These are phyloP conservation scores for Neospora caninum DNA, from an alignment of 169 alveolate genomes.

Conservation along the genomic window DNA sequence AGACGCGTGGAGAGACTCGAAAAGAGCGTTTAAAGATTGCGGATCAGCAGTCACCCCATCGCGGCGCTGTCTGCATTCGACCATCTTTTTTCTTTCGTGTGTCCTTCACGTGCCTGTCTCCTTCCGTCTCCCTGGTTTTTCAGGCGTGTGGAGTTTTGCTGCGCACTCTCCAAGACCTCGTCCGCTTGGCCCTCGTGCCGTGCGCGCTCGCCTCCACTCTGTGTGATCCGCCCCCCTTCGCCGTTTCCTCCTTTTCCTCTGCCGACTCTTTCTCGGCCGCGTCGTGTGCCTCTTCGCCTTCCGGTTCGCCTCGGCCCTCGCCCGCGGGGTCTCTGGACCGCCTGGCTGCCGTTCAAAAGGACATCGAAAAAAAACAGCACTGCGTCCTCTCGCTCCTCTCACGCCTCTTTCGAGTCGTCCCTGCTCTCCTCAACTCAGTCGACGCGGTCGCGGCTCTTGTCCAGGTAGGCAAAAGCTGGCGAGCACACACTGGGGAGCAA, in stretches of 20 bases:
- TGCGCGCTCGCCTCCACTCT: neutral
- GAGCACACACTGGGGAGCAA: no score
- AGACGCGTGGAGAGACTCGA: no score
- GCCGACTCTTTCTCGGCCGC: neutral
- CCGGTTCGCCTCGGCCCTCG: neutral
- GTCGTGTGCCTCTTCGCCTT: neutral
- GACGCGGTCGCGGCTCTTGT: neutral
- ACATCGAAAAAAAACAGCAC: neutral
- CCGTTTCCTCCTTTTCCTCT: neutral
- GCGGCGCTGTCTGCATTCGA: no score
- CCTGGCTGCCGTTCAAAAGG: neutral
- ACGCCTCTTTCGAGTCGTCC: neutral
- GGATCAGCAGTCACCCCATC: no score
- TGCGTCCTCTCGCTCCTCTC: neutral
- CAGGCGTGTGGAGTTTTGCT: neutral
- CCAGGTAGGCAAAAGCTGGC: neutral
- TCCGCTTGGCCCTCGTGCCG: neutral
- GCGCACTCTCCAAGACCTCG: neutral
- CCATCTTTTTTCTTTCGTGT: no score
- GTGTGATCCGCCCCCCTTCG: neutral
- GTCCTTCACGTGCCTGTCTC: no score
- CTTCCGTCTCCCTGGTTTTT: neutral
- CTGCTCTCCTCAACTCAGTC: neutral
- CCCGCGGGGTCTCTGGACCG: neutral
- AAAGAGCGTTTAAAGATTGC: no score